These are phyloP conservation scores for Termitomyces heimii DNA, from an alignment of 768 basidiomycete genomes.

Conservation along the genomic window DNA sequence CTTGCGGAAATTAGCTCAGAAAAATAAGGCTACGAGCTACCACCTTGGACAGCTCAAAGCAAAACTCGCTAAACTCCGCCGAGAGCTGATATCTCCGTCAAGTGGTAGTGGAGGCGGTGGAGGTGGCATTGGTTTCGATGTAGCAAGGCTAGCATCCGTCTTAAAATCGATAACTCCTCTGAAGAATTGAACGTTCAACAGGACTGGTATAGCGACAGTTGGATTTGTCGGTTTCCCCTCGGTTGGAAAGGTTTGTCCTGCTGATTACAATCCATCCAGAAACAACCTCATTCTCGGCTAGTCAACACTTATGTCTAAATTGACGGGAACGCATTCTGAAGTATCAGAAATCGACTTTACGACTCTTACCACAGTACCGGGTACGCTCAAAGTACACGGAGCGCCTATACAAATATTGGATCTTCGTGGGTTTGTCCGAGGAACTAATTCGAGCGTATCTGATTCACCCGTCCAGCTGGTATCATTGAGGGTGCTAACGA, in stretches of 20 bases:
- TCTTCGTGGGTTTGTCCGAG: constrained; percentile 54
- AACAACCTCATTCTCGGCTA: constrained; percentile 20
- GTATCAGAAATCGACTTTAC: constrained; percentile 97
- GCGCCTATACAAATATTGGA: constrained; percentile 95
- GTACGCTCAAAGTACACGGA: constrained; percentile 91
- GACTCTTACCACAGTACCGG: constrained; percentile 91
- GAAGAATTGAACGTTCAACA: constrained; percentile 10
- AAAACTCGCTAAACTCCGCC: constrained; percentile 93
- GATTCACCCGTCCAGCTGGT: constrained; percentile 53
- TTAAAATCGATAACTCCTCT: neutral
- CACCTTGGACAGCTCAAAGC: constrained; percentile 97
- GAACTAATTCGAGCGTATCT: neutral
- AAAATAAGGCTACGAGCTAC: constrained; percentile 95
- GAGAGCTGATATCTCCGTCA: constrained; percentile 83
- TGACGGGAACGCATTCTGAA: constrained; percentile 96
- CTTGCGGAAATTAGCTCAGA: constrained; percentile 60
- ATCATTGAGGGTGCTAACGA: constrained; percentile 98
- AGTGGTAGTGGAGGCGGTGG: constrained; percentile 81
- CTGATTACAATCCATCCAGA: neutral
- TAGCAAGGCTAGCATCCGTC: constrained; percentile 48
- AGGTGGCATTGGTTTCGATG: constrained; percentile 92
- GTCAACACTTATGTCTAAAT: constrained; percentile 93
- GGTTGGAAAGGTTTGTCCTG: constrained; percentile 73
- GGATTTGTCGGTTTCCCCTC: constrained; percentile 91
- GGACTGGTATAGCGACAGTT: constrained; percentile 96